Base-by-base conservation (phyloP, 2,329 filamentous ascomycete species). In the Pseudogymnoascus verrucosus region DNA sequence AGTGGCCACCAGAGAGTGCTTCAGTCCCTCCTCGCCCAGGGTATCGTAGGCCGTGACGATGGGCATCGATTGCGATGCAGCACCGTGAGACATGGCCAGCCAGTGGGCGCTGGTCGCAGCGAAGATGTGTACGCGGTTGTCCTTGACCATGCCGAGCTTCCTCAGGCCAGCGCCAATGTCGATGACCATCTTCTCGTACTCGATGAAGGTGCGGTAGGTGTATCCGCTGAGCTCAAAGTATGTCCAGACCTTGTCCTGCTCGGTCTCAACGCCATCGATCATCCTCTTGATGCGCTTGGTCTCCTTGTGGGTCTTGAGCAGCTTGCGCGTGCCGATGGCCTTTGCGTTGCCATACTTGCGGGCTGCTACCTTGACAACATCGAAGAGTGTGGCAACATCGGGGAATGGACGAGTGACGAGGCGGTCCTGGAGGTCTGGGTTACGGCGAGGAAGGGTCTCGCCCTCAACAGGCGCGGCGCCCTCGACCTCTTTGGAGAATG, bases 11-110 rank as follows among this genome's bases (percentile, higher is more conserved):
- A 97, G 84, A 1, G 92, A 96, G 79, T 96, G 91, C 77, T 88
- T 86, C 66, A 97, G 84, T 44, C 92, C 93, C 67, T 87, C 85
- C 71, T 91, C 84, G 63, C 93, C 93, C 60, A 97, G 86, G 14
- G 92, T 96, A 75, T 96, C 93, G 76, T 96, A 97, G 61, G 93
- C 91, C 37, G 93, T 98, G 61, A 96, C 93, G 68, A 97, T 93
- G 65, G 90, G 86, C 74, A 97, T 85, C 44, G 91, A 93, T 77
- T 97, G 93, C 21, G 92, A 93, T 28, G 87, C 77, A 63, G 80
- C 79, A 61, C 76, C 80, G 71, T 84, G 81, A 19, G 80, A 79
- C 69, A 77, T 76, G 67, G 78, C 74, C 19, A 84, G 72, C 81
- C 81, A 84, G 73, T 71, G 66, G 14, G 68, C 68, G 64, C 71